These are phyloP conservation scores for Calocybe cyanea DNA, from an alignment of 768 basidiomycete genomes.

Conservation along the genomic window DNA sequence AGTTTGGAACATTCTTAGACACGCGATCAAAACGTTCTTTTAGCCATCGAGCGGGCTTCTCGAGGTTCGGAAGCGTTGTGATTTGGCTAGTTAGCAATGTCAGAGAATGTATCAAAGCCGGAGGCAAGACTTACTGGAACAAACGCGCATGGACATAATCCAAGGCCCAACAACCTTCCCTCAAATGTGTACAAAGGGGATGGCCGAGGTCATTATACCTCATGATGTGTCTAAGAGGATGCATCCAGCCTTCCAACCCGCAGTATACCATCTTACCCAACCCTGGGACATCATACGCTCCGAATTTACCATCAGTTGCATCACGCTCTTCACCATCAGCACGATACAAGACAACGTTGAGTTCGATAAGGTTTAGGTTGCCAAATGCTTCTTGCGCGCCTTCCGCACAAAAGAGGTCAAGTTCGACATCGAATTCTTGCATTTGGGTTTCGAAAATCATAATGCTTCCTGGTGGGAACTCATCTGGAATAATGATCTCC, in stretches of 20 bases:
- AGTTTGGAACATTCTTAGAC: slow-evolving; percentile 69
- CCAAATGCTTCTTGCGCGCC: slow-evolving; percentile 72
- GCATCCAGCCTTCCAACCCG: slow-evolving; percentile 98
- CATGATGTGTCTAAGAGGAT: slow-evolving; percentile 79
- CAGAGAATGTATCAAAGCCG: slow-evolving; percentile 4
- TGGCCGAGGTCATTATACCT: slow-evolving; percentile 91
- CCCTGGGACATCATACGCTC: slow-evolving; percentile 78
- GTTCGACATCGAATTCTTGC: slow-evolving; percentile 61
- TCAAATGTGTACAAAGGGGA: slow-evolving; percentile 80
- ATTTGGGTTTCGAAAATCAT: slow-evolving; percentile 89
- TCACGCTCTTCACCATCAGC: slow-evolving; percentile 91
- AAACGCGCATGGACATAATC: slow-evolving; percentile 80
- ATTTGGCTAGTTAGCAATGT: slow-evolving; percentile 41
- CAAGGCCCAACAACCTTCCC: slow-evolving; percentile 88
- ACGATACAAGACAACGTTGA: slow-evolving; percentile 85
- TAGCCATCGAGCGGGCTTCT: slow-evolving; percentile 77
- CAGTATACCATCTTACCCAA: slow-evolving; percentile 81
- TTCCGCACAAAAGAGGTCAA: slow-evolving; percentile 72
- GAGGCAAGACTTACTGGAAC: slow-evolving; percentile 52
- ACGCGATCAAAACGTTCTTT: slow-evolving; percentile 83
- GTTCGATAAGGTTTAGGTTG: slow-evolving; percentile 76
- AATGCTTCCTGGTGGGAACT: slow-evolving; percentile 94
- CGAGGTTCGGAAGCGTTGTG: slow-evolving; percentile 62
- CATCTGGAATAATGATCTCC: slow-evolving; percentile 79
- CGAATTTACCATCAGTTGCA: slow-evolving; percentile 75